Base-by-base conservation (phyloP, 2,329 filamentous ascomycete genomes). In the Penicillium palitans region DNA sequence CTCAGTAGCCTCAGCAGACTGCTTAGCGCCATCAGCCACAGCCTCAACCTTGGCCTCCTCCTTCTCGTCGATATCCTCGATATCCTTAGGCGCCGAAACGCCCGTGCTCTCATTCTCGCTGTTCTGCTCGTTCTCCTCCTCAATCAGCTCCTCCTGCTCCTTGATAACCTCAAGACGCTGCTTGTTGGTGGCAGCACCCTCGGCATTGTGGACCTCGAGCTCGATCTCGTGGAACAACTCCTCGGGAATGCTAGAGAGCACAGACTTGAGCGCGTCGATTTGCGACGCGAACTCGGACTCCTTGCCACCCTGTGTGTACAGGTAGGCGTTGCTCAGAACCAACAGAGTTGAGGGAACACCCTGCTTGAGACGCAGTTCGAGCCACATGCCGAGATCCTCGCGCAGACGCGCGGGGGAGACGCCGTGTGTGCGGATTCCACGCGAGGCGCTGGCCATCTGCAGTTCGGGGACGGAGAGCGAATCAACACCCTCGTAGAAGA, bases 181-280 rank as follows among this genome's bases (percentile, higher is more conserved):
- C 84, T 96, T 97, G 85, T 99, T 99, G 65, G 95, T 99, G 25
- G 95, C 95, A 12, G 93, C 93, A 61, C 95, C 95, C 79, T 99
- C 95, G 49, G 93, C 93, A 61, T 89, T 96, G 83, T 97, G 91
- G 10, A 99, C 92, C 80, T 99, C 95, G 33, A 99, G 89, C 78
- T 98, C 95, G 63, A 99, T 97, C 81, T 99, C 95, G 82, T 99
- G 95, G 90, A 96, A 99, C 41, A 99, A 84, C 76, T 99, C 95
- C 77, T 99, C 95, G 3, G 95, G 95, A 62, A 99, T 98, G 60
- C 90, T 93, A 41, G 91, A 96, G 41, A 99, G 82, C 6, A 99
- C 95, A 55, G 92, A 90, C 60, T 93, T 91, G 49, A 99, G 85
- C 0, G 95, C 92, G 66, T 97, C 93, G 59, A 99, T 92, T 79